Conservation (phyloP, 2,329 filamentous ascomycete genomes). For the Gnomoniopsis sp. region DNA sequence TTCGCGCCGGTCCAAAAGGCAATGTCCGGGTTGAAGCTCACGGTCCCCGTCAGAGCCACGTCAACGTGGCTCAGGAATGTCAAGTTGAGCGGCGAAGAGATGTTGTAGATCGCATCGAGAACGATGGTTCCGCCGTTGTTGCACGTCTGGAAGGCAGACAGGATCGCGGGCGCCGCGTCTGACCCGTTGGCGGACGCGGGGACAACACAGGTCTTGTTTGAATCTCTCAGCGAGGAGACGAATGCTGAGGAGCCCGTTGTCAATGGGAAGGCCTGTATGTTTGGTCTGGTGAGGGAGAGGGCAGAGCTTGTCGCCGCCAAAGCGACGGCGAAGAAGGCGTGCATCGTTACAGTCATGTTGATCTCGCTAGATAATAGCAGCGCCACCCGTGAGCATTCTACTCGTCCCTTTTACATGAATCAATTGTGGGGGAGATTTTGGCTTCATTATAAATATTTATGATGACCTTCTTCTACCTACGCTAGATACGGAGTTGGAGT, state of each 20-base stretch:
- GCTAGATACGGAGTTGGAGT: background rate
- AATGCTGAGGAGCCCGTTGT: background rate
- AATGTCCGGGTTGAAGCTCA: slow-evolving; percentile 50
- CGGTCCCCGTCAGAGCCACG: slow-evolving; percentile 39
- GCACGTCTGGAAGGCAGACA: slow-evolving; percentile 54
- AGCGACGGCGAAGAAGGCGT: background rate
- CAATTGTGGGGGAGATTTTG: background rate
- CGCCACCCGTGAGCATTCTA: background rate
- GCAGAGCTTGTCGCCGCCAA: background rate
- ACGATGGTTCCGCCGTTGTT: slow-evolving; percentile 60
- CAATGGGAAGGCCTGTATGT: slow-evolving; percentile 5
- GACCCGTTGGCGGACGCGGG: slow-evolving; percentile 20
- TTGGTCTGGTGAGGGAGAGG: background rate
- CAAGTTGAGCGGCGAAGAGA: slow-evolving; percentile 54
- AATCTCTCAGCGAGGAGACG: slow-evolving; percentile 19
- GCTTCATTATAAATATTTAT: background rate
- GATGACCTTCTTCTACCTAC: background rate
- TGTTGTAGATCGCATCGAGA: slow-evolving; percentile 51
- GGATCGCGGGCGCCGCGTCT: slow-evolving; percentile 39
- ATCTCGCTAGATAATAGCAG: background rate
- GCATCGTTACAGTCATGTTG: background rate
- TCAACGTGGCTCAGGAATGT: slow-evolving; percentile 55
- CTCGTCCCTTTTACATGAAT: background rate
- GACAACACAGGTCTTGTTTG: slow-evolving; percentile 25
- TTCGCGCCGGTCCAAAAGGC: slow-evolving; percentile 49